Percentiles rank a stretch among this genome's conserved stretches.
Conservation (phyloP, 192 early-diverging fungal species). For the Coemansia sp. region DNA sequence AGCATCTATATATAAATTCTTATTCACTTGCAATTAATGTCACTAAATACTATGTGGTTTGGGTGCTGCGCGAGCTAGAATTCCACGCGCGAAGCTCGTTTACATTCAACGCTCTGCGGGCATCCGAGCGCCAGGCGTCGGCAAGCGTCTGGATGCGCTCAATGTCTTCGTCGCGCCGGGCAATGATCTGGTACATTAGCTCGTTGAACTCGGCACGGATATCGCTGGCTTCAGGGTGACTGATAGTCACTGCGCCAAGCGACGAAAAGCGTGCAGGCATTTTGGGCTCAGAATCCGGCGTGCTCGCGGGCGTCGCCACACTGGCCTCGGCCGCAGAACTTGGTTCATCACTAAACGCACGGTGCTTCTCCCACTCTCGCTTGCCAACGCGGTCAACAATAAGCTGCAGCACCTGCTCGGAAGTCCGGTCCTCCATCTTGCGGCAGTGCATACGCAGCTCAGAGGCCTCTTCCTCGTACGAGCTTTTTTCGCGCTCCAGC, state of each 20-base stretch:
- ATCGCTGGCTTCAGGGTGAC: conserved; percentile 50
- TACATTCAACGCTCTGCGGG: conserved; percentile 25
- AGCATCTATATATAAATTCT: neutral
- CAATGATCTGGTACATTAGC: conserved; percentile 47
- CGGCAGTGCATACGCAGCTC: conserved; percentile 29
- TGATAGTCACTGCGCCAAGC: conserved; percentile 25
- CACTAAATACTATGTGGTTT: conserved; percentile 17
- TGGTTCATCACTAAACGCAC: neutral
- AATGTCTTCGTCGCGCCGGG: conserved; percentile 47
- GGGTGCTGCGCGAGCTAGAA: conserved; percentile 40
- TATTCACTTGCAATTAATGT: conserved; percentile 1
- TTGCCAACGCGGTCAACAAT: conserved; percentile 45
- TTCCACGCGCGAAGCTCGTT: conserved; percentile 38
- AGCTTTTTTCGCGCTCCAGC: conserved; percentile 31
- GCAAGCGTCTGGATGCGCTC: conserved; percentile 44
- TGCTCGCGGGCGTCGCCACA: neutral
- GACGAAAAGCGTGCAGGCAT: conserved; percentile 22
- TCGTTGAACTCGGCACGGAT: conserved; percentile 53
- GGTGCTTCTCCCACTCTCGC: conserved; percentile 25
- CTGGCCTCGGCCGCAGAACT: neutral
- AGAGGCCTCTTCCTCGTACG: conserved; percentile 26
- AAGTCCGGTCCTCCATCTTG: conserved; percentile 22
- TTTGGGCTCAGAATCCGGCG: conserved; percentile 1
- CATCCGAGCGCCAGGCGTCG: conserved; percentile 43
- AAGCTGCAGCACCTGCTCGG: conserved; percentile 35